phyloP scores from a whole-genome alignment of 306 rosid genomes.

The Cucumis sativus region DNA sequence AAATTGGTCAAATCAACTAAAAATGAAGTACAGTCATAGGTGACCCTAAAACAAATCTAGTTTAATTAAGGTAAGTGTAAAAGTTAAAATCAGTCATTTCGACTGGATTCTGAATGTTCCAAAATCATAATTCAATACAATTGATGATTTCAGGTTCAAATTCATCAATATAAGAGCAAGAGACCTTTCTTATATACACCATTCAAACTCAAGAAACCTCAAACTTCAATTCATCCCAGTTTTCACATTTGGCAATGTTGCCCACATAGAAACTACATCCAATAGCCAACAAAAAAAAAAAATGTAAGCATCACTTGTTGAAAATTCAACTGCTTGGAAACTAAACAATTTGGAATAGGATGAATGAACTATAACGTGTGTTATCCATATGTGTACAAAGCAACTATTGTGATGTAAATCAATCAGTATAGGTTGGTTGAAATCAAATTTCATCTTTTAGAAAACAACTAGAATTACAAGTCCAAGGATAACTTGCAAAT shows the following conservation, averaged over 20 bases:
- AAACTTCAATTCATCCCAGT: neutral
- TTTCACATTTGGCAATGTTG: neutral
- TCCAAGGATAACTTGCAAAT: neutral
- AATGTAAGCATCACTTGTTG: neutral
- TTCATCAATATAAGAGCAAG: neutral
- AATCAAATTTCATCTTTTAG: too few relatives aligned
- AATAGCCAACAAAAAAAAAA: neutral
- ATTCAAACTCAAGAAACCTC: neutral
- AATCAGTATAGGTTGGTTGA: neutral
- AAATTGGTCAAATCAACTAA: neutral
- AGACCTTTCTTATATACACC: neutral
- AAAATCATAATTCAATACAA: neutral
- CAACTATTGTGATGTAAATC: neutral
- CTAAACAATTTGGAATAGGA: neutral
- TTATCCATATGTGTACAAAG: neutral
- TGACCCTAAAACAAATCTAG: neutral
- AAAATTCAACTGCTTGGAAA: neutral
- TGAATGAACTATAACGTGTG: too few relatives aligned
- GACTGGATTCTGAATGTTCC: neutral
- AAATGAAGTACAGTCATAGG: neutral
- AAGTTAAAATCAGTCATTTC: neutral
- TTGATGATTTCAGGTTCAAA: too few relatives aligned
- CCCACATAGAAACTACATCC: neutral
- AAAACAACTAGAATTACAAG: neutral
- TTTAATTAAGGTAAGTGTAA: neutral